Base-by-base conservation (phyloP, 768 basidiomycete genomes). In the Inosperma sp. region DNA sequence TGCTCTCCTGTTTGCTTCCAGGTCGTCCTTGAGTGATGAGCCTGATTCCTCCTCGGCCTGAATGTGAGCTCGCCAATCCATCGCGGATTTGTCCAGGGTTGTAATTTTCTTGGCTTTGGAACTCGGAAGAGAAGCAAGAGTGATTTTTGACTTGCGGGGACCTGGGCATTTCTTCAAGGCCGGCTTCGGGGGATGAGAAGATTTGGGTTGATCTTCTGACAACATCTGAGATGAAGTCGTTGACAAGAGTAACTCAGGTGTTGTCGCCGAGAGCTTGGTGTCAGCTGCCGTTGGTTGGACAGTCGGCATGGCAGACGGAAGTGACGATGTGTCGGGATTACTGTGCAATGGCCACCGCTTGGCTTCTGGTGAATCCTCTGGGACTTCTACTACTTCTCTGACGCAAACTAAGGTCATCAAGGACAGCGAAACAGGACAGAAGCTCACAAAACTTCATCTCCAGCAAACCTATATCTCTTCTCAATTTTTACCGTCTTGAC, bases 41-140 rank as follows among this genome's bases (percentile, higher is more conserved):
- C 71, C 76, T 0, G 71, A 50, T 16, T 64, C 60, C 21, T 65
- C 59, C 44, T 76, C 67, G 0, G 74, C 54, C 16, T 74, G 65
- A 12, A 89, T 66, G 57, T 92, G 88, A 1, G 79, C 66, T 23
- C 76, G 75, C 91, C 91, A 93, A 62, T 93, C 91, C 79, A 93
- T 81, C 10, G 85, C 81, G 0, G 87, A 89, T 64, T 92, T 93
- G 55, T 91, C 88, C 12, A 93, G 73, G 21, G 88, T 92, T 19
- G 86, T 82, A 7, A 93, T 73, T 66, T 87, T 92, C 64, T 86
- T 88, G 2, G 82, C 72, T 60, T 84, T 88, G 1, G 71, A 55
- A 10, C 70, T 69, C 0, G 85, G 85, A 26, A 85, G 64, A 12
- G 77, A 66, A 1, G 78, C 73, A 6, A 90, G 72, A 2, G 71